A percentile compares a stretch with the other conserved stretches of the same genome.
Conservation (phyloP, 768 basidiomycete species). For the Lentinula lateritia region DNA sequence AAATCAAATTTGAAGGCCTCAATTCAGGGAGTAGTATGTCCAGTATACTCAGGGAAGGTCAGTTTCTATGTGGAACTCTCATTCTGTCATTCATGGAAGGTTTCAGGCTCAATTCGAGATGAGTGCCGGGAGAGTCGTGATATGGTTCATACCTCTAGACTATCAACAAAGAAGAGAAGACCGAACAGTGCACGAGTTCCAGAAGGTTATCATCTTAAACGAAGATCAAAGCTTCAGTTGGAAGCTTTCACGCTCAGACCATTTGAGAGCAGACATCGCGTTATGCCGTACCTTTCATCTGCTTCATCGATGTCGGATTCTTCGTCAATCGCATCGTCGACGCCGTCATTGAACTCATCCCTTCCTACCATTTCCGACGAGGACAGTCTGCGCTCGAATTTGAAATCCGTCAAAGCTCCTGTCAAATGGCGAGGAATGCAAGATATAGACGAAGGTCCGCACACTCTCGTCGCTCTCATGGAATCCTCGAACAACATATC, state of each 20-base stretch:
- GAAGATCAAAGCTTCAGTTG: background rate
- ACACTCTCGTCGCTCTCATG: conserved; percentile 1
- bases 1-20: background rate
- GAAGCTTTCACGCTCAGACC: conserved; percentile 4
- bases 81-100: background rate
- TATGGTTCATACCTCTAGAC: background rate
- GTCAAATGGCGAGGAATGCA: conserved; percentile 3
- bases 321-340: conserved; percentile 1
- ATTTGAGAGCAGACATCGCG: conserved; percentile 3
- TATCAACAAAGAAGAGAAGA: background rate
- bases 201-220: conserved; percentile 2
- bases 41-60: background rate
- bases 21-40: background rate
- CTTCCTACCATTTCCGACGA: conserved; percentile 4
- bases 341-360: background rate
- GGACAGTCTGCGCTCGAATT: background rate
- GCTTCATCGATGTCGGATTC: conserved; percentile 1
- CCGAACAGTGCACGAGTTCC: background rate
- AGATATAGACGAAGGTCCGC: background rate
- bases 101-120: background rate
- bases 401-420: background rate
- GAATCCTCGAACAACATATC: conserved; percentile 1
- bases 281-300: background rate
- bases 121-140: background rate
- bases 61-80: background rate